Evolutionary conservation across 192 early-diverging fungal species (phyloP).

Genomic region (Coemansia sp.): DNA sequence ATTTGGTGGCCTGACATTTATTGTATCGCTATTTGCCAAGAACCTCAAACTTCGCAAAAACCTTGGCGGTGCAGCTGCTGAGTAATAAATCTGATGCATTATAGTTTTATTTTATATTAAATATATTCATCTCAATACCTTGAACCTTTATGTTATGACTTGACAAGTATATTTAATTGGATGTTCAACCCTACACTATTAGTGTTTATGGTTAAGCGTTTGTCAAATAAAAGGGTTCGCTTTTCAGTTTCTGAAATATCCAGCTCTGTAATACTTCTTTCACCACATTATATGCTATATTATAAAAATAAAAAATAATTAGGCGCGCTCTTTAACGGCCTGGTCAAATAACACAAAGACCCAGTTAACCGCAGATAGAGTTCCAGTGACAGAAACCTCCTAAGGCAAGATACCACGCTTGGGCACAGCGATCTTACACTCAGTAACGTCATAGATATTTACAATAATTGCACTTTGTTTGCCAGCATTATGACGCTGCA

Average conservation of each 20-base stretch:
- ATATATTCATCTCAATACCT: too few relatives aligned
- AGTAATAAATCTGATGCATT: conserved; percentile 2
- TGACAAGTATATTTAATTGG: too few relatives aligned
- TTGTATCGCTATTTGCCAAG: conserved; percentile 56
- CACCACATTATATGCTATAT: not conserved
- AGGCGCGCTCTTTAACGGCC: conserved; percentile 30
- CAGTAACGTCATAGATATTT: conserved; percentile 64
- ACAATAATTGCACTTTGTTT: conserved; percentile 68
- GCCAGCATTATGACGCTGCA: conserved; percentile 73
- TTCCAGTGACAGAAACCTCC: conserved; percentile 32
- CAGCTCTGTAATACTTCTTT: too few relatives aligned
- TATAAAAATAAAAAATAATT: not conserved
- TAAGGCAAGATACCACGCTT: conserved; percentile 28
- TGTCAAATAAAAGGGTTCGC: too few relatives aligned
- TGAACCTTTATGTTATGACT: too few relatives aligned
- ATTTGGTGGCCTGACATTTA: conserved; percentile 50
- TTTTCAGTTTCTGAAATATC: too few relatives aligned
- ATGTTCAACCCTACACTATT: too few relatives aligned
- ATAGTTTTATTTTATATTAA: conserved; percentile 18
- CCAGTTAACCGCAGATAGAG: conserved; percentile 18
- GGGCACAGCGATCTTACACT: conserved; percentile 64
- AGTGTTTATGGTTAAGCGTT: too few relatives aligned
- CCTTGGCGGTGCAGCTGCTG: conserved; percentile 17
- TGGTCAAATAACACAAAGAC: conserved; percentile 36
- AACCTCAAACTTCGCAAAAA: conserved; percentile 44